A percentile compares a stretch with the other conserved stretches of the same genome.
phyloP scores from a whole-genome alignment of 2,329 filamentous ascomycete species.

The Trichothecium roseum region DNA sequence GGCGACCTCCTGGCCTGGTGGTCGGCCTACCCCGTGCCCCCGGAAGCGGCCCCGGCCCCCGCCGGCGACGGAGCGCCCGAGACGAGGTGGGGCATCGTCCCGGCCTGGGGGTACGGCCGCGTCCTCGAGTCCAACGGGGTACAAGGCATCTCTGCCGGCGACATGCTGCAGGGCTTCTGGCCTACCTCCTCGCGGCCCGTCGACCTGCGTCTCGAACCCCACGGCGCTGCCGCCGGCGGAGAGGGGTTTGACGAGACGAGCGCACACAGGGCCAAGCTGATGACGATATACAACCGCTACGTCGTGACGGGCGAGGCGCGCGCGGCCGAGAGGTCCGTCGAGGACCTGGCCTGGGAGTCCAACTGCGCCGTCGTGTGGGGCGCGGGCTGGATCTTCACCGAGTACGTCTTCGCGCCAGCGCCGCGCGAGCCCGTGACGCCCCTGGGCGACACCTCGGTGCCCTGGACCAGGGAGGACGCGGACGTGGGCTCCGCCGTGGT shows the following conservation, averaged over 20 bases:
- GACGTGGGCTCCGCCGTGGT: constrained; percentile 22
- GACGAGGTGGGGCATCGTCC: constrained; percentile 31
- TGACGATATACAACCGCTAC: constrained; percentile 35
- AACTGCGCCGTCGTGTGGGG: constrained; percentile 12
- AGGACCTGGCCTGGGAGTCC: constrained; percentile 3
- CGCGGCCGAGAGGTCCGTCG: not conserved
- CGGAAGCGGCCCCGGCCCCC: no score
- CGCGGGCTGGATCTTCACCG: constrained; percentile 18
- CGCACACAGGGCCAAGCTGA: constrained; percentile 12
- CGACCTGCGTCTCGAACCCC: constrained; percentile 22
- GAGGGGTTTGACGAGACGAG: constrained; percentile 27
- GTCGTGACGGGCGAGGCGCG: constrained; percentile 6
- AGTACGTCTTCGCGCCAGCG: constrained; percentile 19
- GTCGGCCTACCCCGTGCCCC: constrained; percentile 31
- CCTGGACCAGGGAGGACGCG: constrained; percentile 18
- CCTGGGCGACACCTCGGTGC: constrained; percentile 3
- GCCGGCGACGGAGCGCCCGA: constrained; percentile 12
- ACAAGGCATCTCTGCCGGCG: constrained; percentile 18
- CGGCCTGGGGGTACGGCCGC: constrained; percentile 36
- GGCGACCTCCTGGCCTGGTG: constrained; percentile 23
- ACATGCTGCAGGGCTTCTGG: constrained; percentile 30
- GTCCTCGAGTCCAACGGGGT: constrained; percentile 30
- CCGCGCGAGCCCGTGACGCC: constrained; percentile 10
- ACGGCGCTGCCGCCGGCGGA: constrained; percentile 6
- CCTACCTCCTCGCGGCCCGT: constrained; percentile 26